phyloP scores from a whole-genome alignment of 352 stramenopile genomes.

The Pythium aquatile region DNA sequence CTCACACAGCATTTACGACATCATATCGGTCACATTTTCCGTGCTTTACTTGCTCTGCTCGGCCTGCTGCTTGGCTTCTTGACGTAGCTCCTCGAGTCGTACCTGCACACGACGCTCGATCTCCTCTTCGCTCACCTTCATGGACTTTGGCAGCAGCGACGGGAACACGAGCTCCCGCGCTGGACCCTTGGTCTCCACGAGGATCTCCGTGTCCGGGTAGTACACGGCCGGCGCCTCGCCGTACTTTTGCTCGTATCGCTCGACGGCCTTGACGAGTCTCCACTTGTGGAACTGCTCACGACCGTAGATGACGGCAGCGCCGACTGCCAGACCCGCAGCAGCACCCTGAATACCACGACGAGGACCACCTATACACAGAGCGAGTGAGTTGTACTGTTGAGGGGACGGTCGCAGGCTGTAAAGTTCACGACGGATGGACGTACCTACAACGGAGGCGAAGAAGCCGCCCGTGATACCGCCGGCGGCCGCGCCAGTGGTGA shows the following conservation, averaged over 20 bases:
- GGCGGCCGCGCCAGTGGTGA: conserved; percentile 50
- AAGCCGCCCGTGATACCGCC: conserved; percentile 72
- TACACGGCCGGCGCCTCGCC: conserved; percentile 58
- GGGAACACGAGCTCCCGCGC: conserved; percentile 59
- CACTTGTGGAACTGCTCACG: conserved; percentile 76
- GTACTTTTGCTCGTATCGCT: conserved; percentile 83
- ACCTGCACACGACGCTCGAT: conserved; percentile 72
- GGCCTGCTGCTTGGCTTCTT: conserved; percentile 29
- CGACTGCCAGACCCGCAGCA: conserved; percentile 53
- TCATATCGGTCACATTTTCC: neutral
- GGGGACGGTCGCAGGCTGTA: neutral
- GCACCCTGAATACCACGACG: conserved; percentile 68
- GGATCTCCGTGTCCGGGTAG: conserved; percentile 54
- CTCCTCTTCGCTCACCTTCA: conserved; percentile 75
- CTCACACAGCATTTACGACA: neutral
- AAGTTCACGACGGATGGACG: conserved; percentile 8
- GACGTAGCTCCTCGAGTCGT: conserved; percentile 67
- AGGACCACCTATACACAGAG: conserved; percentile 41
- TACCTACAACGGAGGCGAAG: conserved; percentile 66
- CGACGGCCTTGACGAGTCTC: conserved; percentile 67
- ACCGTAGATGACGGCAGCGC: conserved; percentile 58
- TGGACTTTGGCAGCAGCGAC: conserved; percentile 62
- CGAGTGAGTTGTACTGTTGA: too few species aligned
- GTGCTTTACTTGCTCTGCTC: conserved; percentile 4
- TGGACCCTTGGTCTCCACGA: conserved; percentile 64